Base-by-base conservation (phyloP, 208 protist species). In the Tetramitus jugosus region DNA sequence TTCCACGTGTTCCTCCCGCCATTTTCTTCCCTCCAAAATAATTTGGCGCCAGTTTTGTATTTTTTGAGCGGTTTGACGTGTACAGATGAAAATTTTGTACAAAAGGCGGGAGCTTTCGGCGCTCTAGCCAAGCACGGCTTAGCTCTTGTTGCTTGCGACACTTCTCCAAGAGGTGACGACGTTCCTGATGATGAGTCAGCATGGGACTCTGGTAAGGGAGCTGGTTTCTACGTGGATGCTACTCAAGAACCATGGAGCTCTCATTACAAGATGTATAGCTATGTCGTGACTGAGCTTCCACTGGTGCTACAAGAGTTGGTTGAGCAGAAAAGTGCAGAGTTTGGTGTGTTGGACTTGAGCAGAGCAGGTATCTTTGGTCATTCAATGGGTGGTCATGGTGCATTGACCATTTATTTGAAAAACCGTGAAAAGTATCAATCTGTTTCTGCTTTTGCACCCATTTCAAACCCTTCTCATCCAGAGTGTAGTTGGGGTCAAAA, bases 381-480 rank as follows among this genome's bases (percentile, higher is more conserved):
- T 75, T 84, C 74, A 42, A 91, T 92, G 84, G 88, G 89, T 29
- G 87, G 89, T 37, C 87, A 90, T 62, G 90, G 89, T 49, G 37
- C 53, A n/a, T 71, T 49, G 3, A 49, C 33, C 40, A 43, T 33
- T 35, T 76, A 42, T 37, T 40, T 72, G 26, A 37, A 33, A 42
- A 75, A 80, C 39, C 82, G 79, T 33, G 60, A 23, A 35, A 7
- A 60, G 37, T 89, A 86, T 76, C 31, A 52, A 39, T 87, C 83
- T 26, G 84, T 88, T n/a, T 90, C 85, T 2, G 90, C 87, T 13
- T 93, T 93, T 67, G 60, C 88, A 7, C 89, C 90, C 0, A 93
- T 93, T 75, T 88, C 83, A 83, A 82, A 91, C 76, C 90, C 90
- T 0, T 87, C 65, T 35, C 45, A 82, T 46, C 10, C 35, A 42